Conservation (phyloP, 345 rosid species). For the Melaleuca quinquenervia region DNA sequence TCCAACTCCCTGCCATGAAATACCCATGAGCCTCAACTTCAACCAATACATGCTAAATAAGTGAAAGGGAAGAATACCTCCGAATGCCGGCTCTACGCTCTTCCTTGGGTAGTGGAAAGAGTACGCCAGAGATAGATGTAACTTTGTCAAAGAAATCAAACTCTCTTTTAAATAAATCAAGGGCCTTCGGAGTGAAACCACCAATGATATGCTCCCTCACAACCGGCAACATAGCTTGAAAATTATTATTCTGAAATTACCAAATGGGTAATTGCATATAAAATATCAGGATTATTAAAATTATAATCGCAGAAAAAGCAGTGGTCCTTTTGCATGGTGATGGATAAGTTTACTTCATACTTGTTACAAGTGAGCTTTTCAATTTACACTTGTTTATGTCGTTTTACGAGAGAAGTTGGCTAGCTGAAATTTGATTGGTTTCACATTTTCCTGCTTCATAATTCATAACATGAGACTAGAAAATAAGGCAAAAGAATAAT, state of each 20-base stretch:
- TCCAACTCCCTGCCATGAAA: constrained; percentile 67
- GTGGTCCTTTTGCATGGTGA: background rate
- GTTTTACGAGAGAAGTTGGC: background rate
- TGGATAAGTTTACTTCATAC: background rate
- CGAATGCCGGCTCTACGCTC: constrained; percentile 96
- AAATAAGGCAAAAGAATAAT: background rate
- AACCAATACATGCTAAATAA: background rate
- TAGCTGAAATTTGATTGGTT: background rate
- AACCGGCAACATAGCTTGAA: constrained; percentile 66
- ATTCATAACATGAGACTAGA: background rate
- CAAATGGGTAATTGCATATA: background rate
- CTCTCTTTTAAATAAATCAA: constrained; percentile 71
- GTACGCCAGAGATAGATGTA: constrained; percentile 83
- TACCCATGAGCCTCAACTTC: background rate
- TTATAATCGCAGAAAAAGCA: background rate
- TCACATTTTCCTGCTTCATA: background rate
- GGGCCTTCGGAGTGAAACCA: constrained; percentile 75
- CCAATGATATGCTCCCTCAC: constrained; percentile 83
- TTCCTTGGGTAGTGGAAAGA: constrained; percentile 78
- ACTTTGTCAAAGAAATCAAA: constrained; percentile 93
- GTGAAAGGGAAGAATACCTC: constrained; percentile 30
- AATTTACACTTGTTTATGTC: background rate
- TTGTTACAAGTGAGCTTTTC: background rate
- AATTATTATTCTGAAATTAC: constrained; percentile 57
- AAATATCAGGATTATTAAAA: background rate